These are phyloP conservation scores for Yarrowia deformans DNA, from an alignment of 805 yeast genomes.

Conservation along the genomic window DNA sequence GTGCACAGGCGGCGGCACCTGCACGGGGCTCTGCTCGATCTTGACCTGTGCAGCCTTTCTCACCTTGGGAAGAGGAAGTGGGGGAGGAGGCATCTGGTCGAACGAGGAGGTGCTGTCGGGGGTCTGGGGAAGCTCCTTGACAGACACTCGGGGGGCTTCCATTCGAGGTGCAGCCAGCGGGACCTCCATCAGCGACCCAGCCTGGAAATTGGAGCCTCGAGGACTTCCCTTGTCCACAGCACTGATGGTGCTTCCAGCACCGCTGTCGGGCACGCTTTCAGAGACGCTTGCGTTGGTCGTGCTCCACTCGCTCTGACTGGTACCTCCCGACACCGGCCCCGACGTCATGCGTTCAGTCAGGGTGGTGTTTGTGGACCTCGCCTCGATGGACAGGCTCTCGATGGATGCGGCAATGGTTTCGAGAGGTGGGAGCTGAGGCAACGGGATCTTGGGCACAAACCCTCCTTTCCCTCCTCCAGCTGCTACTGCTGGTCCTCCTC, in stretches of 20 bases:
- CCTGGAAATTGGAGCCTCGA: neutral
- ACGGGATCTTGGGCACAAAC: constrained; percentile 22
- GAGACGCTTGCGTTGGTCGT: constrained; percentile 5
- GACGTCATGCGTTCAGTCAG: constrained; percentile 19
- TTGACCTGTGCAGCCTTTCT: neutral
- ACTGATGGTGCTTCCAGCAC: neutral
- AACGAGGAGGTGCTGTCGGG: constrained; percentile 13
- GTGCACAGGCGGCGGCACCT: neutral
- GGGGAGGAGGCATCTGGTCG: constrained; percentile 22
- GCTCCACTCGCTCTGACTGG: constrained; percentile 21
- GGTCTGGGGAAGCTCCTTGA: constrained; percentile 15
- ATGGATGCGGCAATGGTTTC: constrained; percentile 18
- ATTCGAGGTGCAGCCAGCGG: no score
- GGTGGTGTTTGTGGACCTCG: constrained; percentile 1
- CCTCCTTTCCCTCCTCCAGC: neutral
- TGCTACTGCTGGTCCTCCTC: no score
- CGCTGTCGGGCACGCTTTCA: constrained; percentile 10
- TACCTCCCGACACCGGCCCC: constrained; percentile 3
- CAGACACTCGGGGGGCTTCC: neutral
- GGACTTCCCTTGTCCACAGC: constrained; percentile 22
- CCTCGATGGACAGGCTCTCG: constrained; percentile 20
- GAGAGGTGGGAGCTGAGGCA: constrained; percentile 29
- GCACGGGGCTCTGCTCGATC: neutral
- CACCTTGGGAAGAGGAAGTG: constrained; percentile 16
- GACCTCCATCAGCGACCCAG: neutral